phyloP scores from a whole-genome alignment of 1,139 yeast genomes.

The Taphrina populina region DNA sequence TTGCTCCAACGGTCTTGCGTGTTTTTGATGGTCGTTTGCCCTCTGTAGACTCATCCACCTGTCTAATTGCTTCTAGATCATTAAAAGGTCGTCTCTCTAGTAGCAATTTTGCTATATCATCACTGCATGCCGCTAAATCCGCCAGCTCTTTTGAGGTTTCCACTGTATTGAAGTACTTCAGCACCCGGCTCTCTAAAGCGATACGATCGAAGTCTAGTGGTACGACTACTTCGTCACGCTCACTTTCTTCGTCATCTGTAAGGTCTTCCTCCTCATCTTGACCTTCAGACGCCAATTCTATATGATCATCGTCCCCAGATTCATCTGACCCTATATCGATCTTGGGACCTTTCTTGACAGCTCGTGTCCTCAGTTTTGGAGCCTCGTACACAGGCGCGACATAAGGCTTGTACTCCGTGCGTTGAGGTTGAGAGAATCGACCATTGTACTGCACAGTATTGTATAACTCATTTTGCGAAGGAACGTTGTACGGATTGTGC shows the following conservation, averaged over 20 bases:
- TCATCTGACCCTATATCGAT: conserved; percentile 24
- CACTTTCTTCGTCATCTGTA: conserved; percentile 33
- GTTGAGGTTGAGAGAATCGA: not conserved
- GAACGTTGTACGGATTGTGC: not conserved
- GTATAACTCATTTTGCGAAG: not conserved
- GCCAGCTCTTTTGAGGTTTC: conserved; percentile 73
- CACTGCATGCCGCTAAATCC: conserved; percentile 72
- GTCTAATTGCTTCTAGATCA: conserved; percentile 58
- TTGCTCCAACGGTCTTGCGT: conserved; percentile 61
- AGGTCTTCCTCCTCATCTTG: conserved; percentile 7
- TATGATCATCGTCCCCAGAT: conserved; percentile 19
- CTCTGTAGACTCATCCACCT: conserved; percentile 47
- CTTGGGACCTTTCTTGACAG: conserved; percentile 17
- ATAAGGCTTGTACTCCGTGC: not conserved
- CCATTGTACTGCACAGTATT: not conserved
- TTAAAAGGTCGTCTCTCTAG: conserved; percentile 64
- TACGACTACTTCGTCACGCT: conserved; percentile 34
- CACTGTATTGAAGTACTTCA: conserved; percentile 68
- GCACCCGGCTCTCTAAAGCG: conserved; percentile 62
- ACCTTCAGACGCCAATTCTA: conserved; percentile 20
- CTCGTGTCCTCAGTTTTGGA: conserved; percentile 24
- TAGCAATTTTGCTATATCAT: conserved; percentile 63
- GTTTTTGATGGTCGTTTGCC: conserved; percentile 47
- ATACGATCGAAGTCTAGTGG: conserved; percentile 41
- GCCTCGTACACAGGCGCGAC: conserved; percentile 17